Evolutionary conservation across 1,284 basidiomycete genomes (phyloP), one percentile per base, ranked within the genome.

Genomic region (Neotropicomus parvogracilis): DNA sequence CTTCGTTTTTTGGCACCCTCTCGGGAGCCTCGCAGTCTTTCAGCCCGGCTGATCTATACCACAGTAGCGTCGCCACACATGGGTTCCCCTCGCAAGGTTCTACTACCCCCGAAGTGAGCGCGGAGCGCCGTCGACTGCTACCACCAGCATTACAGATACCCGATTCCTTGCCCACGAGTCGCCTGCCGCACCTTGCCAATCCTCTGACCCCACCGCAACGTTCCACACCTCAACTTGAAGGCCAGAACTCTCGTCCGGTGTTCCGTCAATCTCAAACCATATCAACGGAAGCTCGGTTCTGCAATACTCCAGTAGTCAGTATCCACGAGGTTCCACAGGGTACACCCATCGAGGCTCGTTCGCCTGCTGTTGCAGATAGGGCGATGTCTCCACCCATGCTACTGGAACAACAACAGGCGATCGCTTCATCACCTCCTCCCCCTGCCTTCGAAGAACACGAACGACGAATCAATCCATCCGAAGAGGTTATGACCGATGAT

Each of bases 21-120:
- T 13, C 44, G 14, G 44, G 35, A 16, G 31, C 24, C 17, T 39
- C 40, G 13, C 52, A 33, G 11, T 11, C 35, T 29, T 59, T 50
- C 40, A 43, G 29, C 17, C 43, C 58, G 3, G 28, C 41, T 17
- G 56, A 57, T 44, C 42, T 63, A 20, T 63, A 66, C 38, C 37
- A 59, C 27, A 47, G 12, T 19, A 53, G 52, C 37, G 46, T 62
- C 13, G 32, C 40, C 16, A 32, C 28, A 10, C 39, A 34, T 26
- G 42, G 40, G 4, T 32, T 55, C 29, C 29, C 41, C 10, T 34
- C 50, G 7, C 26, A 31, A 12, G 17, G 14, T n/a, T 37, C 39
- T 13, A 44, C 41, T 26, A 40, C 13, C 38, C 42, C 39, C 13
- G 43, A 48, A 32, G 7, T 29, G 19, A 14, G 40, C 26, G 36